These are phyloP conservation scores for Aphanomyces invadans DNA, from an alignment of 352 stramenopile genomes.

Conservation along the genomic window DNA sequence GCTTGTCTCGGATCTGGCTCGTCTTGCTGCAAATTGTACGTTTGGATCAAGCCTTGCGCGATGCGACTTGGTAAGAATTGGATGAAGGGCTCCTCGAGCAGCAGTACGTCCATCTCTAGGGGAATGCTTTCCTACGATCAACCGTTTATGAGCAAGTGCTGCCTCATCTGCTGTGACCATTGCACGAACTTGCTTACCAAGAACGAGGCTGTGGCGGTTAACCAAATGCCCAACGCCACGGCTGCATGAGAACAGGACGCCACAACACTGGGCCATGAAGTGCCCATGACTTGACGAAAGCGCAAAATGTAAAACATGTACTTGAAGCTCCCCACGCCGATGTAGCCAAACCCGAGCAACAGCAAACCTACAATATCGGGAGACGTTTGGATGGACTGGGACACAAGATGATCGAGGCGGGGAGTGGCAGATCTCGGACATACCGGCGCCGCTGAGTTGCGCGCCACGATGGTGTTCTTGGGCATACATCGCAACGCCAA, in stretches of 20 bases:
- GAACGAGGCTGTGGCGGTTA: conserved; percentile 78
- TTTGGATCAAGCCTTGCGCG: conserved; percentile 80
- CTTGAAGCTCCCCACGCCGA: conserved; percentile 79
- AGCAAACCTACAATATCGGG: conserved; percentile 39
- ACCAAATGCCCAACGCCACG: conserved; percentile 75
- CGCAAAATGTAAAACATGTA: conserved; percentile 88
- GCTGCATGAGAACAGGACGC: conserved; percentile 73
- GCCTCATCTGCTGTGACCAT: too few species aligned
- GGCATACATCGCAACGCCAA: conserved; percentile 82
- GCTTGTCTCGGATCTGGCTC: conserved; percentile 29
- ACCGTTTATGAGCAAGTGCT: not conserved
- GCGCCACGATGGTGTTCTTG: conserved; percentile 81
- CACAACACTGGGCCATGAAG: conserved; percentile 79
- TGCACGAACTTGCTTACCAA: too few species aligned
- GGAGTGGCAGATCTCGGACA: not conserved
- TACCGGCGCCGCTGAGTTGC: conserved; percentile 65
- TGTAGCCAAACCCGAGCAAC: conserved; percentile 80
- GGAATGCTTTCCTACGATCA: conserved; percentile 68
- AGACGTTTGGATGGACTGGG: too few species aligned
- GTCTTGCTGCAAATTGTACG: conserved; percentile 81
- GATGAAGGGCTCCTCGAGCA: conserved; percentile 75
- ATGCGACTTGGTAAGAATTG: conserved; percentile 78
- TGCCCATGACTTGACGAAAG: conserved; percentile 81
- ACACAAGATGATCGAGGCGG: too few species aligned
- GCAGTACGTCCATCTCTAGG: conserved; percentile 74